Conservation (phyloP, 176 grass and related monocot species). For the Aegilops umbellulata region DNA sequence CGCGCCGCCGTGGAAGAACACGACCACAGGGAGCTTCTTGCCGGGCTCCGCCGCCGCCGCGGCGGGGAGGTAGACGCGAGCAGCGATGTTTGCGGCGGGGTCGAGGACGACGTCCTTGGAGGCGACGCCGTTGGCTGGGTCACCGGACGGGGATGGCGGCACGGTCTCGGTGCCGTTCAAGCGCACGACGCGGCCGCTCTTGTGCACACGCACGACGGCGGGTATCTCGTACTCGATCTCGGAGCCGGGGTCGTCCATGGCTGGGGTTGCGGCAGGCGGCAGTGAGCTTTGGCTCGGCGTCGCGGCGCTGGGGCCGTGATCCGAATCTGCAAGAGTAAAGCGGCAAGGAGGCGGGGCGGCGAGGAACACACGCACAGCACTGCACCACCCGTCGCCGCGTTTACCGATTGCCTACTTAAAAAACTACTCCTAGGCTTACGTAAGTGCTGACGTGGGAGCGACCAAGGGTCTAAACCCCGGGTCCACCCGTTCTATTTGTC, state of each 20-base stretch:
- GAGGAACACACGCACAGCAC: not conserved
- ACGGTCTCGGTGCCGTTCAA: conserved; percentile 48
- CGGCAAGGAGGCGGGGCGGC: conserved; percentile 15
- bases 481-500: too few relatives aligned
- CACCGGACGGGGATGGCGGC: conserved; percentile 42
- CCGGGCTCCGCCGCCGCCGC: not conserved
- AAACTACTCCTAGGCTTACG: not conserved
- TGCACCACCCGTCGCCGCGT: not conserved
- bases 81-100: conserved; percentile 34
- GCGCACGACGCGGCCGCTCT: conserved; percentile 62
- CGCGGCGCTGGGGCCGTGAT: not conserved
- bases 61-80: conserved; percentile 50
- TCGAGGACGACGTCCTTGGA: conserved; percentile 68
- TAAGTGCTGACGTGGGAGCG: not conserved
- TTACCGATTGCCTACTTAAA: not conserved
- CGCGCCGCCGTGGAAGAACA: conserved; percentile 92
- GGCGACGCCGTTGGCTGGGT: conserved; percentile 40
- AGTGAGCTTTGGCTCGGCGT: not conserved
- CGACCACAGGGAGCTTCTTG: conserved; percentile 54
- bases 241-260: not conserved
- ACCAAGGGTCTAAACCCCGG: not conserved
- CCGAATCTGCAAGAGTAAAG: conserved; percentile 18
- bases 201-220: conserved; percentile 31
- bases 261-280: not conserved
- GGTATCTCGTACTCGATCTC: conserved; percentile 56